These are phyloP conservation scores for Chlorella vulgaris DNA, from an alignment of 139 green algal genomes.

Conservation along the genomic window DNA sequence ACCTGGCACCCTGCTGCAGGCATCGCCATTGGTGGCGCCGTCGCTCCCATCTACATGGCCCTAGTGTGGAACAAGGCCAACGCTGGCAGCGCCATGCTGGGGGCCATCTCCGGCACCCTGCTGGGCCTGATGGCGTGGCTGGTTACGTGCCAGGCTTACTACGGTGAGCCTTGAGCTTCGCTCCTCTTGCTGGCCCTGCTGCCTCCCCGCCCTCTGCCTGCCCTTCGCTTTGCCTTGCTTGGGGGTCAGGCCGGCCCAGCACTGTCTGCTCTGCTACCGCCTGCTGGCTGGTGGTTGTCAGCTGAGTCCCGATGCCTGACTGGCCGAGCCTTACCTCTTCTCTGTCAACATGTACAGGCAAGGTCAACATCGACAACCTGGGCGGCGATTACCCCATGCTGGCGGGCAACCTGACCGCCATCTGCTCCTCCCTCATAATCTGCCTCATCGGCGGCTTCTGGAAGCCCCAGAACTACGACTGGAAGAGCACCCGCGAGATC, in stretches of 20 bases:
- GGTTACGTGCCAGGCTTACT: slow-evolving; percentile 42
- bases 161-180: too few species aligned
- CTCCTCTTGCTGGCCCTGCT: too few species aligned
- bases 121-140: slow-evolving; percentile 73
- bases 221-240: neutral
- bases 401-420: slow-evolving; percentile 79
- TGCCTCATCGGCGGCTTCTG: slow-evolving; percentile 62
- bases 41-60: slow-evolving; percentile 71
- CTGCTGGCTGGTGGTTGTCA: too few species aligned
- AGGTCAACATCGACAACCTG: slow-evolving; percentile 59
- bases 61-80: slow-evolving; percentile 81
- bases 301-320: too few species aligned
- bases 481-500: slow-evolving; percentile 56
- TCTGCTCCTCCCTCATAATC: slow-evolving; percentile 73
- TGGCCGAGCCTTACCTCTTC: neutral
- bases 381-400: slow-evolving; percentile 87
- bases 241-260: too few species aligned
- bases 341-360: neutral
- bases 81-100: slow-evolving; percentile 69
- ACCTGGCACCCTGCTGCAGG: slow-evolving; percentile 65
- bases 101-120: slow-evolving; percentile 55
- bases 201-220: neutral
- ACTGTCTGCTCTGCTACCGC: too few species aligned
- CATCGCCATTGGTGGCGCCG: slow-evolving; percentile 88
- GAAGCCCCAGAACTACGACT: slow-evolving; percentile 55